A percentile compares a stretch with the other conserved stretches of the same genome.
Conservation (phyloP, 176 grass and related monocot species). For the Sorghum bicolor region Sorghum_bicolor_NCBIv3 NC_012879.2:4062501-4063000, state of each 20-base stretch:
- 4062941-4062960: neutral
- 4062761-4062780: conserved; percentile 48
- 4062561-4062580: conserved; percentile 44
- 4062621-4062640: conserved; percentile 33
- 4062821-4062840: conserved; percentile 38
- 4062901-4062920: conserved; percentile 36
- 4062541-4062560: conserved; percentile 54
- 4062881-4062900: neutral
- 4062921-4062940: conserved; percentile 23
- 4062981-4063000: conserved; percentile 40
- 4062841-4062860: conserved; percentile 54
- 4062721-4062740: conserved; percentile 44
- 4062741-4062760: conserved; percentile 44
- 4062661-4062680: neutral
- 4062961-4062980: conserved; percentile 30
- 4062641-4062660: conserved; percentile 40
- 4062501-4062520: conserved; percentile 47
- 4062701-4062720: conserved; percentile 36
- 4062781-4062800: conserved; percentile 23
- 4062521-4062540: conserved; percentile 66
- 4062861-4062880: conserved; percentile 51
- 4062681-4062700: conserved; percentile 47
- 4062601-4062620: conserved; percentile 34
- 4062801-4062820: conserved; percentile 39
- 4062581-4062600: conserved; percentile 31